Evolutionary conservation across 192 early-diverging fungal genomes (phyloP).

Genomic region (Mortierella claussenii): DNA sequence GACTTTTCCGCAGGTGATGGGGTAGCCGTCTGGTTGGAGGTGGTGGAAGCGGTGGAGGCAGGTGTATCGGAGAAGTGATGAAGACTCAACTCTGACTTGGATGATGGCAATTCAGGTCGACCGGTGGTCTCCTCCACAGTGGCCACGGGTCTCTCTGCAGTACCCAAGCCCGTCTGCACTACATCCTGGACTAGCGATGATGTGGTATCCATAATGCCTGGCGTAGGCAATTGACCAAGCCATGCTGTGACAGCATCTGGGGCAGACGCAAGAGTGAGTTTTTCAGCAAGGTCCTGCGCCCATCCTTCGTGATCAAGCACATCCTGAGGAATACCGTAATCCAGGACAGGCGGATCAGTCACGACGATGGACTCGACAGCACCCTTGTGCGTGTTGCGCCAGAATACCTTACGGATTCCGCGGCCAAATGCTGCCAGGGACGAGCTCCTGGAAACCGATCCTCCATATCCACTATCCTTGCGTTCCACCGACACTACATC

Average conservation of each 20-base stretch:
- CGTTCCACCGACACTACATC: slow-evolving; percentile 37
- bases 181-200: neutral
- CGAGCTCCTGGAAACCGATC: slow-evolving; percentile 40
- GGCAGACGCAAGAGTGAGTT: slow-evolving; percentile 22
- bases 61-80: neutral
- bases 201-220: neutral
- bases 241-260: slow-evolving; percentile 28
- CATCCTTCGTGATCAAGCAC: slow-evolving; percentile 38
- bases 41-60: neutral
- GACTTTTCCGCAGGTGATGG: neutral
- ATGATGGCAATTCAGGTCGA: neutral
- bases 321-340: slow-evolving; percentile 45
- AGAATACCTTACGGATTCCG: slow-evolving; percentile 48
- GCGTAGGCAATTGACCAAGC: slow-evolving; percentile 38
- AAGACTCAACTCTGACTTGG: neutral
- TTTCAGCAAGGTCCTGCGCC: slow-evolving; percentile 41
- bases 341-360: slow-evolving; percentile 29
- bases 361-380: slow-evolving; percentile 16
- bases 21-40: neutral
- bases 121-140: slow-evolving; percentile 15
- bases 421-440: slow-evolving; percentile 40
- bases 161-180: neutral
- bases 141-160: slow-evolving; percentile 1
- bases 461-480: slow-evolving; percentile 50
- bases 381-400: slow-evolving; percentile 32